A percentile compares a stretch with the other conserved stretches of the same genome.
Conservation (phyloP, 2,329 filamentous ascomycete genomes). For the Fusarium albidum region DNA sequence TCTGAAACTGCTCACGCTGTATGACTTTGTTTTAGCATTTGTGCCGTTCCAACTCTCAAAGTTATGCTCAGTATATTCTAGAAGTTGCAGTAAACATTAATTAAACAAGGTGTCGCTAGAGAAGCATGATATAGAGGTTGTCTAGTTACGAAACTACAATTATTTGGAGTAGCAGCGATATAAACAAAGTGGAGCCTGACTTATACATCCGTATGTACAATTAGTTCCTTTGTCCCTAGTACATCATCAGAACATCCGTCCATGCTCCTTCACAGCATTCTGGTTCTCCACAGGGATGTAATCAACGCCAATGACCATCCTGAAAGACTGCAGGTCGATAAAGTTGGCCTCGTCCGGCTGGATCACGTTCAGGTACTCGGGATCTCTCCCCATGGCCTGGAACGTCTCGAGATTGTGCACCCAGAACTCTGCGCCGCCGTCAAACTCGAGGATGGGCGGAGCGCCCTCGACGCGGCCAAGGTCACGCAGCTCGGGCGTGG, state of each 20-base stretch:
- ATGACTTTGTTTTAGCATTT: too few species aligned
- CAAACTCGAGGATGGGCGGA: conserved; percentile 20
- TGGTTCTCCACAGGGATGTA: not conserved
- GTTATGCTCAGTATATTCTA: too few species aligned
- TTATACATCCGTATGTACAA: too few species aligned
- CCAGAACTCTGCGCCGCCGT: conserved; percentile 29
- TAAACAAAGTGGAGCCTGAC: too few species aligned
- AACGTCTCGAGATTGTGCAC: conserved; percentile 22
- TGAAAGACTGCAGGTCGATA: not conserved
- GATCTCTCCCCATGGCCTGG: not conserved
- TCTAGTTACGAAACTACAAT: too few species aligned
- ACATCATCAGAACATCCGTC: not conserved
- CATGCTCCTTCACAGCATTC: not conserved
- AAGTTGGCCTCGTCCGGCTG: not conserved
- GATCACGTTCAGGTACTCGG: not conserved
- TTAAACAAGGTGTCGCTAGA: too few species aligned
- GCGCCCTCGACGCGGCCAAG: conserved; percentile 8
- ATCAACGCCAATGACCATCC: not conserved
- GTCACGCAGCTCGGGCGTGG: not conserved
- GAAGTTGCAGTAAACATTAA: too few species aligned
- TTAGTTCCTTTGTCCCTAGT: too few species aligned
- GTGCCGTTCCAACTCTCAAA: too few species aligned
- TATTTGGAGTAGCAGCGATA: too few species aligned
- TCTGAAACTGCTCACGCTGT: too few species aligned
- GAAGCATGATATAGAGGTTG: too few species aligned